phyloP scores from a whole-genome alignment of 208 protist species.

The Tetramitus jugosus region DNA sequence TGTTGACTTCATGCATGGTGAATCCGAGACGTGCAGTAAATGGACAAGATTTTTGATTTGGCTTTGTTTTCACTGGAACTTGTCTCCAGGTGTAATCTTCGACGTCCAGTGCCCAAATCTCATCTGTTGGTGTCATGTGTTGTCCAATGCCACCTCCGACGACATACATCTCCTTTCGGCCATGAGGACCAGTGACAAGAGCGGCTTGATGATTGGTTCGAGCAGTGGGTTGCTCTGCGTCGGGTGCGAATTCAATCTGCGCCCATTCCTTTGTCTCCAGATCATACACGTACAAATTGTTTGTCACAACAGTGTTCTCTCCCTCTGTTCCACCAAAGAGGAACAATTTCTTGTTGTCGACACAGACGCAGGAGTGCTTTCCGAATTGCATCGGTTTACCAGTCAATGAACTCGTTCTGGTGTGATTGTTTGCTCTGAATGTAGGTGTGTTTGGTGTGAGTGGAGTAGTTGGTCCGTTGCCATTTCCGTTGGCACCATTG shows the following conservation, averaged over 20 bases:
- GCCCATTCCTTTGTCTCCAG: not conserved
- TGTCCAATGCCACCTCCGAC: not conserved
- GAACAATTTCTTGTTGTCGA: not conserved
- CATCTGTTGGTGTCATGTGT: constrained; percentile 2
- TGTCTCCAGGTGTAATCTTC: not conserved
- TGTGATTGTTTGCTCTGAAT: not conserved
- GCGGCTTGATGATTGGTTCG: not conserved
- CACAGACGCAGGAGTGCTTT: not conserved
- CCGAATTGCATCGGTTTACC: not conserved
- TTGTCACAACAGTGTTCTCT: not conserved
- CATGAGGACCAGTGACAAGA: too few relatives aligned
- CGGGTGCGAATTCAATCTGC: not conserved
- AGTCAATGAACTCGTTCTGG: too few relatives aligned
- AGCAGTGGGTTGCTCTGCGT: not conserved
- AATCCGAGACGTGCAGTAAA: constrained; percentile 6
- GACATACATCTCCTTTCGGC: not conserved
- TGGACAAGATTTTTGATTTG: not conserved
- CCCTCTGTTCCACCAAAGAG: not conserved
- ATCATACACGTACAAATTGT: not conserved
- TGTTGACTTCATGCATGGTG: not conserved
- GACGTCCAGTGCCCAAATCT: not conserved
- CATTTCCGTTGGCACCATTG: not conserved
- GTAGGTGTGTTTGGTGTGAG: not conserved
- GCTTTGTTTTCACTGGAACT: not conserved
- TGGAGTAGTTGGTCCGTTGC: not conserved